These are phyloP conservation scores for Leishmania tarentolae DNA, from an alignment of 208 protist genomes.

Conservation along the genomic window DNA sequence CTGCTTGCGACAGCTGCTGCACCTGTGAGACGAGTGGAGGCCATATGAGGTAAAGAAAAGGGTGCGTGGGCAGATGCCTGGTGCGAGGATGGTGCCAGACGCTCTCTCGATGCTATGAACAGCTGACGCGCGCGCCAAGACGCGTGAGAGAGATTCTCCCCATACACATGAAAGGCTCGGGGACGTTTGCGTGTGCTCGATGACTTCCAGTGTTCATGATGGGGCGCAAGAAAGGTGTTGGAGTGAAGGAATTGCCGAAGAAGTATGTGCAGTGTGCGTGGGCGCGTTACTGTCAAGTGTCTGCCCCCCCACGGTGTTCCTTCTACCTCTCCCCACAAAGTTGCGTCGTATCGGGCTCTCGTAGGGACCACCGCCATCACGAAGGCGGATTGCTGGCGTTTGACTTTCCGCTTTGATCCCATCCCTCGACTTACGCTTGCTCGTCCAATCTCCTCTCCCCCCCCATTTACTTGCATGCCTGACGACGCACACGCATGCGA, in stretches of 20 bases:
- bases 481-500: neutral
- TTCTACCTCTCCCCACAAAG: neutral
- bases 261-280: neutral
- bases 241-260: neutral
- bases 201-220: neutral
- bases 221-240: neutral
- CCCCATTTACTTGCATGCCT: neutral
- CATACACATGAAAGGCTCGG: neutral
- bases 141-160: neutral
- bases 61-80: neutral
- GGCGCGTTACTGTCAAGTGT: neutral
- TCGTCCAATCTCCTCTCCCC: neutral
- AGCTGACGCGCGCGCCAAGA: neutral
- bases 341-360: neutral
- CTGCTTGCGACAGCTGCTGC: neutral
- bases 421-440: neutral
- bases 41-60: neutral
- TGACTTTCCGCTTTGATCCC: neutral
- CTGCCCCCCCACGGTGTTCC: neutral
- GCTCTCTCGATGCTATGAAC: neutral
- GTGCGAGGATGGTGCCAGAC: neutral
- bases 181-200: neutral
- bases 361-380: neutral
- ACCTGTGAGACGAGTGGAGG: neutral
- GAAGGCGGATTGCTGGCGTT: neutral